Evolutionary conservation across 768 basidiomycete species (phyloP).

Genomic region (Tricholoma furcatifolium): DNA sequence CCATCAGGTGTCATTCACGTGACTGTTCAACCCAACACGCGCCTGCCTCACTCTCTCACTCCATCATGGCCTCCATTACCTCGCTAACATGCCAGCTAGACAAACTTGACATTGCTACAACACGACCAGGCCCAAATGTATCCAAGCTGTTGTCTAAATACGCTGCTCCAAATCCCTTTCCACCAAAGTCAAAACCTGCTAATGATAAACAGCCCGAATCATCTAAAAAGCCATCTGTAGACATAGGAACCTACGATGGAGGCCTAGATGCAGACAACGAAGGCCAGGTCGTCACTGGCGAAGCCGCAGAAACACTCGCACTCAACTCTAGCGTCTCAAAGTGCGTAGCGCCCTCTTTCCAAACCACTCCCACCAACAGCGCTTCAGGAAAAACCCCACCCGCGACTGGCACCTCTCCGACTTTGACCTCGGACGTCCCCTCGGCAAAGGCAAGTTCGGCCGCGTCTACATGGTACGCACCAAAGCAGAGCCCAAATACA

Average conservation of each 20-base stretch:
- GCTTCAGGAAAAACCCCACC: constrained; percentile 60
- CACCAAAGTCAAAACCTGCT: constrained; percentile 31
- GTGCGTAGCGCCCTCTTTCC: constrained; percentile 29
- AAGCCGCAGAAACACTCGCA: constrained; percentile 77
- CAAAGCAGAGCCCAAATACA: constrained; percentile 82
- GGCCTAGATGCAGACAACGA: constrained; percentile 87
- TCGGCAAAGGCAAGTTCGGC: constrained; percentile 98
- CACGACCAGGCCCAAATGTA: constrained; percentile 36
- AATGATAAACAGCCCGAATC: constrained; percentile 37
- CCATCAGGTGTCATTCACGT: too few species aligned
- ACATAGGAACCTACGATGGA: constrained; percentile 91
- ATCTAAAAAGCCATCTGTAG: constrained; percentile 36
- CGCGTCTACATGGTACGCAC: constrained; percentile 98
- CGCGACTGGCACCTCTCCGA: constrained; percentile 82
- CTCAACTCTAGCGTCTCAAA: constrained; percentile 77
- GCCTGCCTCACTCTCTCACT: too few species aligned
- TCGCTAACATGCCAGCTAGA: constrained; percentile 68
- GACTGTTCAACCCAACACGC: too few species aligned
- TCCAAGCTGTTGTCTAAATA: constrained; percentile 75
- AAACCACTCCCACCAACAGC: neutral
- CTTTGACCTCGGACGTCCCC: constrained; percentile 92
- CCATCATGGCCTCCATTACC: constrained; percentile 42
- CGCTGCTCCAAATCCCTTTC: constrained; percentile 61
- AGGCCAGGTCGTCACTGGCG: constrained; percentile 66
- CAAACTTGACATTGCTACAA: constrained; percentile 56